Base-by-base conservation (phyloP, 1,284 basidiomycete species). In the Phenoliferia sp. region DNA sequence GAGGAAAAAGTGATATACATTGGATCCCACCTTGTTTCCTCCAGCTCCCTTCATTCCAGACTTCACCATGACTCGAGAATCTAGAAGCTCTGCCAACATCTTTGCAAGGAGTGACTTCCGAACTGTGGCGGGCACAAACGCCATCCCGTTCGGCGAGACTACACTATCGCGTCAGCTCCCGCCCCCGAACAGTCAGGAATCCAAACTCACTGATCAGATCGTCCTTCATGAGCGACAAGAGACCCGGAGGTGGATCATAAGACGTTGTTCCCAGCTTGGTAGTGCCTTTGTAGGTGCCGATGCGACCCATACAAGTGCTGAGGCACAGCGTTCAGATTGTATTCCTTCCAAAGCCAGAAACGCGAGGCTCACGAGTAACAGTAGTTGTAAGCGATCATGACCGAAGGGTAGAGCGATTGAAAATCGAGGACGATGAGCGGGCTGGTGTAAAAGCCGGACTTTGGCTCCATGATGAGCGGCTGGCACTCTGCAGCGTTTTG, bases 371-470 rank as follows among this genome's bases (percentile, higher is more conserved):
- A 70, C 71, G 67, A 68, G 78, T 92, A 97, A 77, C 93, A 96
- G 78, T 94, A 93, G 78, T 98, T 98, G 81, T 98, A 95, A 7
- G 94, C 94, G 74, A 99, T 96, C 94, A 98, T 98, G 74, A 98
- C 84, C 0, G 92, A 94, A 0, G 96, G 95, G 77, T 99, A 98
- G 34, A 99, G 84, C 2, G 89, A 92, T 77, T 97, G 93, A 77
- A 98, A 99, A 79, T 99, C 96, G 63, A 99, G 84, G 9, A 95
- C 93, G 29, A 95, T 81, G 39, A 97, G 83, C 2, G 96, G 95
- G 73, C 90, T 90, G 59, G 86, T 90, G 80, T 97, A 99, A 77
- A 94, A 95, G 4, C 90, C 91, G 0, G 92, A 94, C 59, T 88
- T 83, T 0, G 95, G 95, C 78, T 99, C 95, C 86, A 95, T 91